A percentile compares a stretch with the other conserved stretches of the same genome.
phyloP scores from a whole-genome alignment of 371 early-diverging fungal genomes.

The Batkoa obscura region DNA sequence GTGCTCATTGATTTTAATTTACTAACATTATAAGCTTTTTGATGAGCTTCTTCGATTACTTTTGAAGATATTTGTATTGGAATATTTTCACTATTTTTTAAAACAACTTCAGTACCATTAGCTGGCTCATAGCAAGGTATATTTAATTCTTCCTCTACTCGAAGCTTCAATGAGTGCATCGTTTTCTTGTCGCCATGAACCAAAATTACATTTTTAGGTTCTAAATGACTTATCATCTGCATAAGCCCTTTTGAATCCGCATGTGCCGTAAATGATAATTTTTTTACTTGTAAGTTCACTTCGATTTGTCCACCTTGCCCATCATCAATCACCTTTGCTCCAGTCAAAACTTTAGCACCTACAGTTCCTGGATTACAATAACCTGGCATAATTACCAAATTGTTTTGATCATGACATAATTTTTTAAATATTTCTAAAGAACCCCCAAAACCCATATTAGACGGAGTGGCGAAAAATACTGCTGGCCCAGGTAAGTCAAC shows the following conservation, averaged over 20 bases:
- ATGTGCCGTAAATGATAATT: slow-evolving; percentile 96
- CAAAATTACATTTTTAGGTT: slow-evolving; percentile 88
- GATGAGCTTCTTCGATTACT: too few species aligned
- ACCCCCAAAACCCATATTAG: slow-evolving; percentile 76
- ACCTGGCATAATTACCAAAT: slow-evolving; percentile 85
- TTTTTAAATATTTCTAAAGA: slow-evolving; percentile 72
- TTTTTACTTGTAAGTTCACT: slow-evolving; percentile 84
- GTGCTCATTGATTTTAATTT: too few species aligned
- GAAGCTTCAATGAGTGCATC: slow-evolving; percentile 72
- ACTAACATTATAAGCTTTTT: too few species aligned
- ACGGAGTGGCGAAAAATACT: slow-evolving; percentile 93
- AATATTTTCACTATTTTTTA: too few species aligned
- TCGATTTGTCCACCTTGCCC: slow-evolving; percentile 49
- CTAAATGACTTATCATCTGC: slow-evolving; percentile 84
- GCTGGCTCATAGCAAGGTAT: slow-evolving; percentile 79
- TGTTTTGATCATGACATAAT: slow-evolving; percentile 75
- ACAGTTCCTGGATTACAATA: slow-evolving; percentile 92
- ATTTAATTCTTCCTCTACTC: slow-evolving; percentile 64
- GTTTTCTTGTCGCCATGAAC: slow-evolving; percentile 94
- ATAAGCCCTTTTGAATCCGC: slow-evolving; percentile 98
- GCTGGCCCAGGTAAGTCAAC: slow-evolving; percentile 59
- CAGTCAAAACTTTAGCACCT: slow-evolving; percentile 86
- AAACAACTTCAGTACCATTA: slow-evolving; percentile 29
- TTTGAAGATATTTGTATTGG: too few species aligned
- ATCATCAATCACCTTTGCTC: slow-evolving; percentile 61